phyloP scores from a whole-genome alignment of 495 filamentous ascomycete species.

The Aspergillus sparsus region DNA sequence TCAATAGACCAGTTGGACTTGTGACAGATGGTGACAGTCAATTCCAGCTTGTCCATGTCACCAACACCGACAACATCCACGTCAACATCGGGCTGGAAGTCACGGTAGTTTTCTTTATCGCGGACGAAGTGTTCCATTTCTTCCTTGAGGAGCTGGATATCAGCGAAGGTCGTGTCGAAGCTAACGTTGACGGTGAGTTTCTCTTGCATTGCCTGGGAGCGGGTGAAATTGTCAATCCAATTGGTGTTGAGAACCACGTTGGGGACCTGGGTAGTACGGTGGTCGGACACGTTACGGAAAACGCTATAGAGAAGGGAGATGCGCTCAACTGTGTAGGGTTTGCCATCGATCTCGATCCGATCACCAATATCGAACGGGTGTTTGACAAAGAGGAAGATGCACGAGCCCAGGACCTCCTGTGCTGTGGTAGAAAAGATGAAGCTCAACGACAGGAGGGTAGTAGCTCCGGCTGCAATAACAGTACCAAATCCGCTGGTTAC shows the following conservation, averaged over 20 bases:
- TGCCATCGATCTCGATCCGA: slow-evolving; percentile 74
- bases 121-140: slow-evolving; percentile 84
- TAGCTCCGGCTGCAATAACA: slow-evolving; percentile 90
- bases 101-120: slow-evolving; percentile 83
- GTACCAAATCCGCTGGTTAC: slow-evolving; percentile 81
- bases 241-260: slow-evolving; percentile 87
- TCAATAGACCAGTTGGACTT: slow-evolving; percentile 98
- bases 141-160: slow-evolving; percentile 75
- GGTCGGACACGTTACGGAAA: slow-evolving; percentile 78
- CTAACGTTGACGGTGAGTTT: slow-evolving; percentile 73
- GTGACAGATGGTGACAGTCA: slow-evolving; percentile 82
- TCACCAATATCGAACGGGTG: slow-evolving; percentile 93
- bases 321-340: slow-evolving; percentile 82
- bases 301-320: slow-evolving; percentile 94
- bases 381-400: slow-evolving; percentile 98
- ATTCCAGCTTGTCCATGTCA: slow-evolving; percentile 83
- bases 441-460: slow-evolving; percentile 87
- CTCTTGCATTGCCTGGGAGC: slow-evolving; percentile 90
- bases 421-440: slow-evolving; percentile 91
- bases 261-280: slow-evolving; percentile 84
- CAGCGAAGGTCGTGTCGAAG: slow-evolving; percentile 84
- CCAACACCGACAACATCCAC: slow-evolving; percentile 77
- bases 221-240: slow-evolving; percentile 91
- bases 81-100: slow-evolving; percentile 84
- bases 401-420: slow-evolving; percentile 92